These are phyloP conservation scores for Dacryopinax primogenitus DNA, from an alignment of 768 basidiomycete species.

Conservation along the genomic window DNA sequence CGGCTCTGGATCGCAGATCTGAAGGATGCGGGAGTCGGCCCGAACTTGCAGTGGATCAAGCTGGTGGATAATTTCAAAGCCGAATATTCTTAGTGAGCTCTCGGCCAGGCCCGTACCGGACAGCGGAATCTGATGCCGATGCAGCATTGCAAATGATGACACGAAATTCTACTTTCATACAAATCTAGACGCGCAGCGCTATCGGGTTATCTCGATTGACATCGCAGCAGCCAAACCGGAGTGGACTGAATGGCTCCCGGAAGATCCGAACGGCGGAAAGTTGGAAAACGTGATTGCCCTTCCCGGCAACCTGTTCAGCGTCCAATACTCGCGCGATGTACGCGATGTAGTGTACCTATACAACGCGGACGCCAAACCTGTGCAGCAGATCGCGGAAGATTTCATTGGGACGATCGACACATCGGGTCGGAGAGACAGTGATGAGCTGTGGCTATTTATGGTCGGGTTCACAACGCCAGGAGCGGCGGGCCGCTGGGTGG, in stretches of 20 bases:
- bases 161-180: constrained; percentile 51
- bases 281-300: constrained; percentile 41
- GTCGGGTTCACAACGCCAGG: constrained; percentile 63
- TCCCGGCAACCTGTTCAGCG: constrained; percentile 42
- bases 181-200: constrained; percentile 50
- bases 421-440: constrained; percentile 39
- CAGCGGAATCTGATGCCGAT: constrained; percentile 8
- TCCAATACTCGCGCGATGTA: constrained; percentile 63
- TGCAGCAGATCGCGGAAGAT: constrained; percentile 46
- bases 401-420: constrained; percentile 54
- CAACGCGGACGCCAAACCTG: constrained; percentile 38
- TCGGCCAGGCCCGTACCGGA: not conserved
- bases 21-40: constrained; percentile 43
- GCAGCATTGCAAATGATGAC: constrained; percentile 52
- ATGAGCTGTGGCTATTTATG: constrained; percentile 51
- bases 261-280: constrained; percentile 44
- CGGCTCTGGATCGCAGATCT: constrained; percentile 62
- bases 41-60: constrained; percentile 59
- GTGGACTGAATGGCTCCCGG: constrained; percentile 51
- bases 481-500: constrained; percentile 50
- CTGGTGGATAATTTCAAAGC: constrained; percentile 56
- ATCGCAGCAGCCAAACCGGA: constrained; percentile 34
- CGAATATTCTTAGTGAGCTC: constrained; percentile 31
- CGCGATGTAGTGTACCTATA: constrained; percentile 67
- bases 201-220: constrained; percentile 55